Conservation (phyloP, 345 rosid species). For the Brassica juncea region DNA sequence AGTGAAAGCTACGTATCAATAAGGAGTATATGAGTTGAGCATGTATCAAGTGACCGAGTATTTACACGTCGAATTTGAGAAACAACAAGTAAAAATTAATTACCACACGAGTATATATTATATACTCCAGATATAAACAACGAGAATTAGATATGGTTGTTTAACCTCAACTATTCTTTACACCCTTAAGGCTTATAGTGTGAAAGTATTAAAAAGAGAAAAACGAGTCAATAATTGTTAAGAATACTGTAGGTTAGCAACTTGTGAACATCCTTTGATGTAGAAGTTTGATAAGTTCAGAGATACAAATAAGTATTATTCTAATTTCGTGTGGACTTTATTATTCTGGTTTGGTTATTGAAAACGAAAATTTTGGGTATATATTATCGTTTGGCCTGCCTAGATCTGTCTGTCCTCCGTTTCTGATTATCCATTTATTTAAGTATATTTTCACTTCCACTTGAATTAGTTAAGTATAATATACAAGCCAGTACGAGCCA, state of each 20-base stretch:
- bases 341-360: constrained; percentile 38
- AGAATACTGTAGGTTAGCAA: constrained; percentile 1
- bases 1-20: background rate
- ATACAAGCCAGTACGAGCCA: constrained; percentile 15
- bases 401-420: constrained; percentile 33
- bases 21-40: background rate
- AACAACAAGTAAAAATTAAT: background rate
- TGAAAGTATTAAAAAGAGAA: background rate
- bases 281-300: constrained; percentile 30
- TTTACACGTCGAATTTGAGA: background rate
- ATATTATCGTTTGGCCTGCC: constrained; percentile 24
- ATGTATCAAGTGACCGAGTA: background rate
- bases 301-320: constrained; percentile 4
- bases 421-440: constrained; percentile 8
- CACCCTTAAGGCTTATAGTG: background rate
- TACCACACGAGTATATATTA: background rate
- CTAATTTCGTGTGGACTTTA: constrained; percentile 33
- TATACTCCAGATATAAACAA: background rate
- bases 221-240: background rate
- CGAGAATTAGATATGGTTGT: background rate
- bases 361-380: constrained; percentile 16
- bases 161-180: constrained; percentile 2
- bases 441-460: background rate
- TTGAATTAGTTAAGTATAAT: constrained; percentile 4
- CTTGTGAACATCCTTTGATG: constrained; percentile 31